Conservation (phyloP, 345 rosid genomes). For the Kandelia obovata region DNA sequence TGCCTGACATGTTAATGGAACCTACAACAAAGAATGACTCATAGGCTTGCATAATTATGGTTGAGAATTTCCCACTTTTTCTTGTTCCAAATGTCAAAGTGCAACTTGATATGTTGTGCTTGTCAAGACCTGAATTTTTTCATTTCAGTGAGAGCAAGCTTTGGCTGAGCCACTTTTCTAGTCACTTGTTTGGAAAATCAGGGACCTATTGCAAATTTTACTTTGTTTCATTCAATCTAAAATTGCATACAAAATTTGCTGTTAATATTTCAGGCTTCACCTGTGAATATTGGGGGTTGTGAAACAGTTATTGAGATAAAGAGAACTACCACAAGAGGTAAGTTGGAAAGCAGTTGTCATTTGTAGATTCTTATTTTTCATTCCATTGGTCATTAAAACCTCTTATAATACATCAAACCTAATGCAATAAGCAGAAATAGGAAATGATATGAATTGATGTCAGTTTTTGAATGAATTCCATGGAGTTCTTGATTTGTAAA, state of each 20-base stretch:
- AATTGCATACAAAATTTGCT: neutral
- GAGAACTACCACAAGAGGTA: conserved; percentile 20
- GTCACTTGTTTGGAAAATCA: no score
- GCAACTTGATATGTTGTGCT: no score
- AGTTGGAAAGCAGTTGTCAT: neutral
- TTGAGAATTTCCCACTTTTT: no score
- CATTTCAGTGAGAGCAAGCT: no score
- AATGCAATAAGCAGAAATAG: neutral
- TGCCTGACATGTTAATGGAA: no score
- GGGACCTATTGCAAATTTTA: no score
- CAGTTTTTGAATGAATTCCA: neutral
- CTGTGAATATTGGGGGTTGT: conserved; percentile 17
- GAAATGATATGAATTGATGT: neutral
- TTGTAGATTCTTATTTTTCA: neutral
- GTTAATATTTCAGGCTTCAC: conserved; percentile 24
- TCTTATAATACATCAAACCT: neutral
- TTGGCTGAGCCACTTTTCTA: no score
- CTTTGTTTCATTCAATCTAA: no score
- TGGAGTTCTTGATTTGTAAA: neutral
- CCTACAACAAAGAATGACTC: no score
- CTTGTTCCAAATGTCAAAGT: no score
- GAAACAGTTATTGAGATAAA: conserved; percentile 20
- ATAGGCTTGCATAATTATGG: no score
- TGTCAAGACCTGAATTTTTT: no score
- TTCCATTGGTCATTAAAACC: neutral